A percentile compares a stretch with the other conserved stretches of the same genome.
These are phyloP conservation scores for Globisporangium perplexum DNA, from an alignment of 352 stramenopile genomes.

Conservation along the genomic window DNA sequence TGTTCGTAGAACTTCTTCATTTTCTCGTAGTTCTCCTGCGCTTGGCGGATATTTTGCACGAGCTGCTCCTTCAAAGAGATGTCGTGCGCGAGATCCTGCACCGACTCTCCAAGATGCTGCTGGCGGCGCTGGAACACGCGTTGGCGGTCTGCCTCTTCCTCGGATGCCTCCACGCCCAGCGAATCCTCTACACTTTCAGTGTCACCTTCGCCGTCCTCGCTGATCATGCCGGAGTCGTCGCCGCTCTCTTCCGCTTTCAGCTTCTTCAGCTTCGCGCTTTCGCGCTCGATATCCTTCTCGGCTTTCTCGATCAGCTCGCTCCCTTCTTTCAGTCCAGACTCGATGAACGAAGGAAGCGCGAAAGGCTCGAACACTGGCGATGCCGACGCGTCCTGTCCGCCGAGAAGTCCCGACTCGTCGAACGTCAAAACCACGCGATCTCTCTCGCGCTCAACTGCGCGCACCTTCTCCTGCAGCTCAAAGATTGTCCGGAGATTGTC, in stretches of 20 bases:
- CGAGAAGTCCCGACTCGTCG: slow-evolving; percentile 9
- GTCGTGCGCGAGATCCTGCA: slow-evolving; percentile 73
- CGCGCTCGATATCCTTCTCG: slow-evolving; percentile 73
- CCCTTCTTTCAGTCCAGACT: slow-evolving; percentile 48
- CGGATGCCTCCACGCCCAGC: slow-evolving; percentile 29
- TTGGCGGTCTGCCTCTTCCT: slow-evolving; percentile 72
- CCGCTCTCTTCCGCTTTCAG: slow-evolving; percentile 49
- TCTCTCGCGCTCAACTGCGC: slow-evolving; percentile 50
- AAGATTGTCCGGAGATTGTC: slow-evolving; percentile 78
- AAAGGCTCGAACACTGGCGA: slow-evolving; percentile 22
- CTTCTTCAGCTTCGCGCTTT: slow-evolving; percentile 73
- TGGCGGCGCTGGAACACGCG: slow-evolving; percentile 82
- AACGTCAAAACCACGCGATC: slow-evolving; percentile 54
- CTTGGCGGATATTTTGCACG: slow-evolving; percentile 68
- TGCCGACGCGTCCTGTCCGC: slow-evolving; percentile 9
- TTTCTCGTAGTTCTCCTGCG: slow-evolving; percentile 79
- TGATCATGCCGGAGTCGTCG: slow-evolving; percentile 25
- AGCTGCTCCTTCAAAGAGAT: slow-evolving; percentile 87
- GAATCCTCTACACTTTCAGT: slow-evolving; percentile 25
- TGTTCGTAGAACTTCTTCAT: slow-evolving; percentile 82
- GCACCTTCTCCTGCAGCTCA: slow-evolving; percentile 76
- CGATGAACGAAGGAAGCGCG: slow-evolving; percentile 28
- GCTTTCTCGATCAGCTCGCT: slow-evolving; percentile 60
- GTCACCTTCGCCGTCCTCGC: slow-evolving; percentile 11
- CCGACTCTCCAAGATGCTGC: slow-evolving; percentile 68